Percentiles rank a stretch among this genome's conserved stretches.
phyloP scores from a whole-genome alignment of 2,329 filamentous ascomycete species.

The Tolypocladium guangdongense region DNA sequence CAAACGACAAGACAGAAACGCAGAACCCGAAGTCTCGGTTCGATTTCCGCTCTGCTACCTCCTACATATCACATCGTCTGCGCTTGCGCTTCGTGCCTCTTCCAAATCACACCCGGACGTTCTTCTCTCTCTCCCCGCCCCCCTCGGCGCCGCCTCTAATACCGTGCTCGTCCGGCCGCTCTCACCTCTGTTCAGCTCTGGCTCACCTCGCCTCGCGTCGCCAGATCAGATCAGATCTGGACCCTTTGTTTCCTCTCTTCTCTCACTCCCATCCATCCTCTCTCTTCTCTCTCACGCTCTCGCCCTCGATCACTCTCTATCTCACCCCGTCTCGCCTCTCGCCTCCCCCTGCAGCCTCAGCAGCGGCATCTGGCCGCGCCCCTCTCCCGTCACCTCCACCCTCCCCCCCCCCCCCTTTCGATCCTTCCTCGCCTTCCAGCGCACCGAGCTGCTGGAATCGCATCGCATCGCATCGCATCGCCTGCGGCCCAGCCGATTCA shows the following conservation, averaged over 20 bases:
- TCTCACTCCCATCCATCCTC: constrained; percentile 4
- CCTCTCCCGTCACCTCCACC: too few species aligned
- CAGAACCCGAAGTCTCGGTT: background rate
- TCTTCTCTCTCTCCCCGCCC: background rate
- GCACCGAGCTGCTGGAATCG: background rate
- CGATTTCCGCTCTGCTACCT: background rate
- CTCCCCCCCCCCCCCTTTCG: constrained; percentile 1
- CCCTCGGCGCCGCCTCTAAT: background rate
- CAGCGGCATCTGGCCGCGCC: too few species aligned
- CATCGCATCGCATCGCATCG: background rate
- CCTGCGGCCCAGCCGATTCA: too few species aligned
- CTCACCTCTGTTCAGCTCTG: background rate
- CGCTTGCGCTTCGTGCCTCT: background rate
- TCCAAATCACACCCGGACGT: background rate
- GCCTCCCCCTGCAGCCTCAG: constrained; percentile 2
- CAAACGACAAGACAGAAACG: background rate
- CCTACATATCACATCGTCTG: background rate
- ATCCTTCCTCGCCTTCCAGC: background rate
- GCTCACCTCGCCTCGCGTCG: background rate
- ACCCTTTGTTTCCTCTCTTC: constrained; percentile 4
- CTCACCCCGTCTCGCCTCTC: constrained; percentile 3
- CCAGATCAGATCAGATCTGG: background rate
- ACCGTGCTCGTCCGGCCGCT: background rate
- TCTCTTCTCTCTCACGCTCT: constrained; percentile 3
- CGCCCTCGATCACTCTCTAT: background rate